A percentile compares a stretch with the other conserved stretches of the same genome.
phyloP scores from a whole-genome alignment of 768 basidiomycete species.

The Leccinum rimulosum region DNA sequence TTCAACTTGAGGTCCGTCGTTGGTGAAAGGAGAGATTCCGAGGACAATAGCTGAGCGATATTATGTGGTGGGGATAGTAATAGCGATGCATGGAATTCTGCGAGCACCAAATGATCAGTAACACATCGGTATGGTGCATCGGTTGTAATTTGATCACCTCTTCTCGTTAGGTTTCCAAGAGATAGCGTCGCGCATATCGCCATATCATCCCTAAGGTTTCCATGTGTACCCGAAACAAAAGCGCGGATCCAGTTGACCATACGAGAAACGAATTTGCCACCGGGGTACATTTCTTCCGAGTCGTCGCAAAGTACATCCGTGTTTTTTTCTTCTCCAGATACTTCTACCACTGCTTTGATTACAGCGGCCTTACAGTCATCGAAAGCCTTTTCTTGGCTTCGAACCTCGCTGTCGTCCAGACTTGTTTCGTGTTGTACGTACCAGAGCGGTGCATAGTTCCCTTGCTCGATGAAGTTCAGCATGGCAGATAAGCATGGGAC shows the following conservation, averaged over 20 bases:
- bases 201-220: constrained; percentile 62
- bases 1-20: constrained; percentile 76
- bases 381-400: constrained; percentile 69
- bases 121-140: constrained; percentile 1
- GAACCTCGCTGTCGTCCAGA: constrained; percentile 41
- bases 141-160: constrained; percentile 46
- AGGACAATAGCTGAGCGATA: constrained; percentile 60
- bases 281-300: constrained; percentile 50
- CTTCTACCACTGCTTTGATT: constrained; percentile 83
- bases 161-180: constrained; percentile 76
- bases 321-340: constrained; percentile 79
- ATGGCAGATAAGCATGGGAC: constrained; percentile 60
- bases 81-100: constrained; percentile 58
- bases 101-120: constrained; percentile 6
- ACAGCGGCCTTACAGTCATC: constrained; percentile 82
- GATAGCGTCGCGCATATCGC: constrained; percentile 80
- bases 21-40: constrained; percentile 51
- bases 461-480: constrained; percentile 72
- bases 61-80: constrained; percentile 66
- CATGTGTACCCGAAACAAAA: constrained; percentile 41
- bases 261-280: constrained; percentile 68
- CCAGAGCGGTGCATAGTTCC: constrained; percentile 69
- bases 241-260: constrained; percentile 76
- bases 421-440: constrained; percentile 34
- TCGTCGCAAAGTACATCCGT: constrained; percentile 77